A percentile compares a stretch with the other conserved stretches of the same genome.
These are phyloP conservation scores for Limnanthes douglasii DNA, from an alignment of 345 rosid genomes.

Conservation along the genomic window DNA sequence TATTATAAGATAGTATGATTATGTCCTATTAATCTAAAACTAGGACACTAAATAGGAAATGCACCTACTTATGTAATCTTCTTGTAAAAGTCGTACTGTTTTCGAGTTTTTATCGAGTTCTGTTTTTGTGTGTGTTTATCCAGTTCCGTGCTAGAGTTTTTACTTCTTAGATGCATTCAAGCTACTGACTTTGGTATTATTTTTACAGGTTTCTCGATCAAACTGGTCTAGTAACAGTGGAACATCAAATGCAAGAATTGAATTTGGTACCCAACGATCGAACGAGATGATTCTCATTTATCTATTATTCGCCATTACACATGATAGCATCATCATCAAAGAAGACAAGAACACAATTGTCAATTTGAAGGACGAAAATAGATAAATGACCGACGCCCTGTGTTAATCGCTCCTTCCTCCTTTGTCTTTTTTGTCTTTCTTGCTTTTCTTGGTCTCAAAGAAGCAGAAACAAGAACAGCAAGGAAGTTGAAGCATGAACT, in stretches of 20 bases:
- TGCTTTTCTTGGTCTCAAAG: conserved; percentile 24
- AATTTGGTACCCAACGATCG: conserved; percentile 37
- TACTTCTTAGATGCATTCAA: background rate
- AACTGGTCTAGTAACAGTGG: conserved; percentile 69
- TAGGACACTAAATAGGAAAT: too few species aligned
- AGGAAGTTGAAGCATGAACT: conserved; percentile 27
- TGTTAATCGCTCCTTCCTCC: conserved; percentile 11
- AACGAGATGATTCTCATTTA: conserved; percentile 8
- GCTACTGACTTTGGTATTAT: conserved; percentile 7
- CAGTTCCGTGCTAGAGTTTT: background rate
- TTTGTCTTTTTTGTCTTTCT: conserved; percentile 21
- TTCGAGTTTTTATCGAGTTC: background rate
- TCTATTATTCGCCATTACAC: conserved; percentile 2
- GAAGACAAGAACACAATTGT: conserved; percentile 9
- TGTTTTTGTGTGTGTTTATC: background rate
- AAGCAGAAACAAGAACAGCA: conserved; percentile 37
- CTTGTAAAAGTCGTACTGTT: too few species aligned
- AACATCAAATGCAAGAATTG: conserved; percentile 70
- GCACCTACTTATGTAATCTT: too few species aligned
- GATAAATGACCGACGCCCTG: conserved; percentile 1
- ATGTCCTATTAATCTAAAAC: too few species aligned
- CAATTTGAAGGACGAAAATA: conserved; percentile 9
- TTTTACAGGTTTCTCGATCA: conserved; percentile 72
- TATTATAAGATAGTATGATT: too few species aligned
- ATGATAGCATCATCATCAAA: conserved; percentile 4